A percentile compares a stretch with the other conserved stretches of the same genome.
Evolutionary conservation across 2,329 filamentous ascomycete species (phyloP).

Genomic region (Aureobasidium sp.): DNA sequence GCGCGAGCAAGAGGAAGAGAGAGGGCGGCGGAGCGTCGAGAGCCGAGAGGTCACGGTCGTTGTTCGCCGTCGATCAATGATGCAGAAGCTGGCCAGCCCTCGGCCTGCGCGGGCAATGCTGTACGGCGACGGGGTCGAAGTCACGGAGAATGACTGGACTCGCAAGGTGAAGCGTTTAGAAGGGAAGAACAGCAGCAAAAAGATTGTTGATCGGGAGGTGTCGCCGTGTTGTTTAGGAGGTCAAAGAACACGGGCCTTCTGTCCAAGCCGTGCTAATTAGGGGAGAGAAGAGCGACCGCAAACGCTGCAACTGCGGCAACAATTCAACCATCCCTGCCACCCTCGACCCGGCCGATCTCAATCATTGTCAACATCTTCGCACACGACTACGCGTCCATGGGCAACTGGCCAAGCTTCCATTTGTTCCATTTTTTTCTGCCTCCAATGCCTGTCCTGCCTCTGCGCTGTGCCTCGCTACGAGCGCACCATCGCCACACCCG

Average conservation of each 20-base stretch:
- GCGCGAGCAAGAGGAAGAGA: background rate
- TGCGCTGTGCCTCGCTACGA: background rate
- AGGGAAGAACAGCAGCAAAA: slow-evolving; percentile 4
- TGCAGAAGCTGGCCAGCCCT: slow-evolving; percentile 9
- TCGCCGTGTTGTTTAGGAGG: slow-evolving; percentile 12
- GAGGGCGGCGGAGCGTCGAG: background rate
- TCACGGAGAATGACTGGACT: background rate
- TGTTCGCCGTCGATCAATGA: background rate
- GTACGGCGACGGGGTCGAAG: background rate
- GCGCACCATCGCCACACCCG: slow-evolving; percentile 14
- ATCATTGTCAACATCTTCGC: background rate
- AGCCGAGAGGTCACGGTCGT: background rate
- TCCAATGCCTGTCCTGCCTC: background rate
- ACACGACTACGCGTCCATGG: background rate
- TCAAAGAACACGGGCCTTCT: slow-evolving; percentile 3
- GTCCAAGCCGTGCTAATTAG: background rate
- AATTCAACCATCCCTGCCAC: background rate
- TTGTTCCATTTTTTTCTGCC: background rate
- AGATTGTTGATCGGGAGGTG: slow-evolving; percentile 15
- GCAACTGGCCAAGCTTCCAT: background rate
- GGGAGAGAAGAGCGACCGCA: background rate
- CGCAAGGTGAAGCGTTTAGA: background rate
- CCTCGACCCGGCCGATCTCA: background rate
- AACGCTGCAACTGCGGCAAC: background rate
- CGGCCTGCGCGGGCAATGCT: slow-evolving; percentile 11